phyloP scores from a whole-genome alignment of 129 eudicot species.

The Lactuca sativa region DNA sequence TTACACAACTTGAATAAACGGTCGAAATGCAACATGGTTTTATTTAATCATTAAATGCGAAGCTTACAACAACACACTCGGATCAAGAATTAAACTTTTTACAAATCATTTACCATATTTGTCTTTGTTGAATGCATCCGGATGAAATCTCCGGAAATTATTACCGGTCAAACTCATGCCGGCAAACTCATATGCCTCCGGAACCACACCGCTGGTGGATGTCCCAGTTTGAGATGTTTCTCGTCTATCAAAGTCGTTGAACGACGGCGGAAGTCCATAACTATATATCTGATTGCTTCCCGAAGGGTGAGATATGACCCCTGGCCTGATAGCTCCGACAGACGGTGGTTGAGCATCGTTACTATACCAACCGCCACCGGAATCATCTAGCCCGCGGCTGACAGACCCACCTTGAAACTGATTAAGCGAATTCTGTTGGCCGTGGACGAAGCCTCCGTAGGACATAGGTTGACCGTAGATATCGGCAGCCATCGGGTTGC shows the following conservation, averaged over 20 bases:
- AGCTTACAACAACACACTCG: background rate
- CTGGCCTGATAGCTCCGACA: background rate
- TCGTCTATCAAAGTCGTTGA: conserved; percentile 3
- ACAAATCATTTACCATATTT: conserved; percentile 1
- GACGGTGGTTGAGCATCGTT: conserved; percentile 11
- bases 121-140: background rate
- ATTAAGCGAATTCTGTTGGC: background rate
- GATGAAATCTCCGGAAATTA: background rate
- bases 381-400: background rate
- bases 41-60: background rate
- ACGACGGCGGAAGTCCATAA: conserved; percentile 5
- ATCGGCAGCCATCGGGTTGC: background rate
- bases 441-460: background rate
- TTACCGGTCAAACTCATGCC: conserved; percentile 20
- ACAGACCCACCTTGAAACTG: background rate
- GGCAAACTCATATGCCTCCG: background rate
- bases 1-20: too few species aligned
- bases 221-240: conserved; percentile 2
- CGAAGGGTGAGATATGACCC: background rate
- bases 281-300: background rate
- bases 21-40: background rate
- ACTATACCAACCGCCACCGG: background rate
- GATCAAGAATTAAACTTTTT: background rate
- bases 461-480: background rate
- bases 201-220: background rate